Conservation (phyloP, 2,329 filamentous ascomycete genomes). For the Nannizziopsis arthrosporioides region DNA sequence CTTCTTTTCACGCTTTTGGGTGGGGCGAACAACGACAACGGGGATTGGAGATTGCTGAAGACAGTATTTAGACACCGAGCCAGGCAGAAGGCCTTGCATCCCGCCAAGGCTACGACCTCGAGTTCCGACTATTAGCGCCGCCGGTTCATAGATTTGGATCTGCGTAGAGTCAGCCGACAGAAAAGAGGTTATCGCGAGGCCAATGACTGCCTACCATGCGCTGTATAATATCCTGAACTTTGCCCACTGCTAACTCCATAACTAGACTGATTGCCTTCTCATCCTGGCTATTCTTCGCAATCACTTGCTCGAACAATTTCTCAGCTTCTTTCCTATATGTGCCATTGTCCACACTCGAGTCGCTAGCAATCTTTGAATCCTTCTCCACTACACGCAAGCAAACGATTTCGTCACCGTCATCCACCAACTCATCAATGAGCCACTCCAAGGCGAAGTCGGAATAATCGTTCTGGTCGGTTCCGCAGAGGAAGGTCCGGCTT, state of each 20-base stretch:
- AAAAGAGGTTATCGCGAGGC: neutral
- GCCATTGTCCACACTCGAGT: conserved; percentile 50
- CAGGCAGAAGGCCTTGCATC: conserved; percentile 74
- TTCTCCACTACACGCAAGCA: conserved; percentile 82
- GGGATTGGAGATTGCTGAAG: conserved; percentile 87
- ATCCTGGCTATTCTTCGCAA: conserved; percentile 68
- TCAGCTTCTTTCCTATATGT: conserved; percentile 67
- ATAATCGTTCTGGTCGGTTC: conserved; percentile 81
- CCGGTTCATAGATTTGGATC: conserved; percentile 87
- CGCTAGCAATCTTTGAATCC: conserved; percentile 57
- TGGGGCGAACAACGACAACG: conserved; percentile 81
- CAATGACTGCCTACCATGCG: conserved; percentile 53
- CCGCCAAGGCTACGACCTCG: conserved; percentile 73
- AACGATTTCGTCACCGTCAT: conserved; percentile 86
- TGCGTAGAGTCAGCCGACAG: conserved; percentile 27
- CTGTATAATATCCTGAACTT: conserved; percentile 81
- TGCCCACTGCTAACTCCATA: conserved; percentile 78
- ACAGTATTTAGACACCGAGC: conserved; percentile 88
- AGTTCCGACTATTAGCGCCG: conserved; percentile 82
- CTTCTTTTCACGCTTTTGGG: conserved; percentile 78
- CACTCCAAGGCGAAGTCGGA: conserved; percentile 87
- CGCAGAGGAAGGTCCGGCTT: conserved; percentile 80
- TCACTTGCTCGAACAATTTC: conserved; percentile 60
- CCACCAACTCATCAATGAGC: conserved; percentile 81
- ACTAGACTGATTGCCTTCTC: conserved; percentile 70